Evolutionary conservation across 306 rosid species (phyloP).

Genomic region (Senna tora): DNA sequence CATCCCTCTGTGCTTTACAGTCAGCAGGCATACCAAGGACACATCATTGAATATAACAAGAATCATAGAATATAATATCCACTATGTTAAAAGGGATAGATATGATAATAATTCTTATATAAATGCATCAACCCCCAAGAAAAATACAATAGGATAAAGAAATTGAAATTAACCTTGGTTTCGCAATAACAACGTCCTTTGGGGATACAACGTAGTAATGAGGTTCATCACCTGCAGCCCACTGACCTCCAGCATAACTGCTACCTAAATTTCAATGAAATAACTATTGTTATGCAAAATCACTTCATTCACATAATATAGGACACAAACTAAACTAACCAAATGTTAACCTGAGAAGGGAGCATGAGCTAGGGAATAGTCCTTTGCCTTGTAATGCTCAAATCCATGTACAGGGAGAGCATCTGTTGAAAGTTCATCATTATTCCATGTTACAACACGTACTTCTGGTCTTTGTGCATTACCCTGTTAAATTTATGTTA

Average conservation of each 20-base stretch:
- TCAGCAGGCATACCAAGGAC: conserved; percentile 11
- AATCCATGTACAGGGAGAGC: conserved; percentile 85
- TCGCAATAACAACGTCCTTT: conserved; percentile 85
- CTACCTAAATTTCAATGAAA: conserved; percentile 66
- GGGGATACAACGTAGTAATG: conserved; percentile 80
- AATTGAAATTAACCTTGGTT: conserved; percentile 67
- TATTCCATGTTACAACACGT: conserved; percentile 75
- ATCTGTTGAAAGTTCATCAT: conserved; percentile 87
- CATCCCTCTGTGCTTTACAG: conserved; percentile 13
- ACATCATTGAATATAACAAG: conserved; percentile 1
- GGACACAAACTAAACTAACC: conserved; percentile 34
- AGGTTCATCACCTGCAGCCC: conserved; percentile 89
- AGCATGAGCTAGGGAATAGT: conserved; percentile 87
- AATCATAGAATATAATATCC: background rate
- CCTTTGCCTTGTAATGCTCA: conserved; percentile 92
- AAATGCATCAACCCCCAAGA: conserved; percentile 6
- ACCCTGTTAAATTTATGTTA: conserved; percentile 58
- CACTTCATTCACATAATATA: conserved; percentile 30
- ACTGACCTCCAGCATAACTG: conserved; percentile 91
- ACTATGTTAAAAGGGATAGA: background rate
- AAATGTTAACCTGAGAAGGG: conserved; percentile 77
- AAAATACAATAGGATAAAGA: conserved; percentile 23
- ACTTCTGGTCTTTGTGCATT: conserved; percentile 91
- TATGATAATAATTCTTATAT: background rate
- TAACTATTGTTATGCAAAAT: conserved; percentile 3